phyloP scores from a whole-genome alignment of 2,329 filamentous ascomycete genomes.

The Didymella pinodella region DNA sequence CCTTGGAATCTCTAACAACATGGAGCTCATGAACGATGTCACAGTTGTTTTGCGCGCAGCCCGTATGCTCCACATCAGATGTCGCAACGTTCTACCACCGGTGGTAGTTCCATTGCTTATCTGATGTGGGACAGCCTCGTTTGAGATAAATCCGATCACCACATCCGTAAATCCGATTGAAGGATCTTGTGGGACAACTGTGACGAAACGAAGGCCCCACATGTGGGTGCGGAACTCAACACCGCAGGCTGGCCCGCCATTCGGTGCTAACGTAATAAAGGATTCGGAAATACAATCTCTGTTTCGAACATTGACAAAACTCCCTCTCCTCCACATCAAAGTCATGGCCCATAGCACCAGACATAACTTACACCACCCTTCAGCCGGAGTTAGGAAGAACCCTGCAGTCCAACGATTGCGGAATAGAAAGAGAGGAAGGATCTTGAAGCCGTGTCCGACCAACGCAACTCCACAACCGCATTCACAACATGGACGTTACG shows the following conservation, averaged over 20 bases:
- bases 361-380: background rate
- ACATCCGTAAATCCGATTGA: conserved; percentile 19
- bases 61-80: background rate
- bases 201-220: conserved; percentile 8
- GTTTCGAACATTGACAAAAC: conserved; percentile 6
- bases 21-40: background rate
- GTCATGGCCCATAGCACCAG: conserved; percentile 5
- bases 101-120: background rate
- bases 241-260: conserved; percentile 4
- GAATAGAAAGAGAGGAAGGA: background rate
- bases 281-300: conserved; percentile 5
- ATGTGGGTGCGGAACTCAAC: conserved; percentile 5
- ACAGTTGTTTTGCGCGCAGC: background rate
- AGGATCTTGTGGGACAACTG: conserved; percentile 1
- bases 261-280: conserved; percentile 8
- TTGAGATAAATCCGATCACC: background rate
- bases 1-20: background rate
- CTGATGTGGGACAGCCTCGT: background rate
- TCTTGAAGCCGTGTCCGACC: background rate
- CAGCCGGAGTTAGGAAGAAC: background rate
- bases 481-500: background rate
- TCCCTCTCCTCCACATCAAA: conserved; percentile 17
- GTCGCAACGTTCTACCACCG: background rate
- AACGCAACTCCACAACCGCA: background rate
- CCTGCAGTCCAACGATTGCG: background rate